phyloP scores from a whole-genome alignment of 2,329 filamentous ascomycete genomes.

The Epicoccum sorghinum region DNA sequence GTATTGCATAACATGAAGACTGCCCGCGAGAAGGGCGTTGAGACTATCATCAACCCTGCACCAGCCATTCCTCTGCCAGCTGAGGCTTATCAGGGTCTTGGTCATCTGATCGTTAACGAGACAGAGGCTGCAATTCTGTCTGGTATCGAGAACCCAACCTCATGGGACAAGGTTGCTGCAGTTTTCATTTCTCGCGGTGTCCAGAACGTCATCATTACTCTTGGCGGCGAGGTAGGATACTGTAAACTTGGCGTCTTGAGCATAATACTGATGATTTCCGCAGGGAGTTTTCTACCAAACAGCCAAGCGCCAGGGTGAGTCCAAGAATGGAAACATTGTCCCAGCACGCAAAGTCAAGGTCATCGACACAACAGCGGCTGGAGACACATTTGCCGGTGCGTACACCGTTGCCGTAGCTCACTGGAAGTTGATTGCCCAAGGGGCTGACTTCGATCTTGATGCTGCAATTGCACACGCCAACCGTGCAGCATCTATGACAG shows the following conservation, averaged over 20 bases:
- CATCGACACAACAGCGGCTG: constrained; percentile 91
- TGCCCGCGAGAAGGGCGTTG: constrained; percentile 40
- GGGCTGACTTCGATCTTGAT: constrained; percentile 57
- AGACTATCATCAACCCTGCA: constrained; percentile 84
- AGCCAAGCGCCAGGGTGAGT: constrained; percentile 52
- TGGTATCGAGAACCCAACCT: constrained; percentile 50
- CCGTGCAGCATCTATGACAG: constrained; percentile 68
- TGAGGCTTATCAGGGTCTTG: constrained; percentile 69
- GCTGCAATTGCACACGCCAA: constrained; percentile 67
- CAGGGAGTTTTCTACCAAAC: constrained; percentile 53
- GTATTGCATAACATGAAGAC: constrained; percentile 46
- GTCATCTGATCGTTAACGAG: constrained; percentile 88
- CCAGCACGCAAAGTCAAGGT: constrained; percentile 75
- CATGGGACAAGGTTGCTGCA: constrained; percentile 44
- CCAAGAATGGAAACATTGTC: constrained; percentile 54
- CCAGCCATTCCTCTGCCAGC: constrained; percentile 70
- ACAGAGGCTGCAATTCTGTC: constrained; percentile 81
- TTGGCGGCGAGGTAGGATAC: constrained; percentile 72
- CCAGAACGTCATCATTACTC: constrained; percentile 78
- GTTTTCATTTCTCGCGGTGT: constrained; percentile 73
- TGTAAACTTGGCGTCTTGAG: no score
- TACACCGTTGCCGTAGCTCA: constrained; percentile 76
- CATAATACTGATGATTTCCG: constrained; percentile 30
- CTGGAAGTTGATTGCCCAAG: constrained; percentile 50
- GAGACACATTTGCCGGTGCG: constrained; percentile 90